Conservation (phyloP, 805 yeast species). For the Yamadazyma sp. region DNA sequence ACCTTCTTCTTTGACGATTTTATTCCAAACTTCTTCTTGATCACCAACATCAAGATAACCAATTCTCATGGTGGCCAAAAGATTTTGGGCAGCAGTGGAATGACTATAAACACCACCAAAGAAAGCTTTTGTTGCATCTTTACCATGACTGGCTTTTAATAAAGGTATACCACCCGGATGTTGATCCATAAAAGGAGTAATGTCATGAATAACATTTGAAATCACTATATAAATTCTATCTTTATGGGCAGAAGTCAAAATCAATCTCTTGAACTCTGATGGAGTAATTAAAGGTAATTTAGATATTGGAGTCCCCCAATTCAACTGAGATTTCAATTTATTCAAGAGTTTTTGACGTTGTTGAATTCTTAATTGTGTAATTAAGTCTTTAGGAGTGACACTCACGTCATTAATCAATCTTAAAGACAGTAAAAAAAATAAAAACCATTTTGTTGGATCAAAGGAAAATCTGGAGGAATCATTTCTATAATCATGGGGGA, state of each 20-base stretch:
- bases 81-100: constrained; percentile 88
- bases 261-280: constrained; percentile 40
- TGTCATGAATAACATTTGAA: constrained; percentile 90
- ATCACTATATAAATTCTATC: constrained; percentile 71
- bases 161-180: constrained; percentile 93
- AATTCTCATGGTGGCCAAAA: constrained; percentile 89
- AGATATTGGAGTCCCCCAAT: constrained; percentile 95
- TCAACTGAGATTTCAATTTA: constrained; percentile 67
- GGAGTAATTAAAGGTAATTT: constrained; percentile 67
- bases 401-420: constrained; percentile 62
- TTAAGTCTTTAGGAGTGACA: constrained; percentile 63
- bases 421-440: constrained; percentile 48
- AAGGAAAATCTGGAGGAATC: constrained; percentile 68
- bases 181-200: constrained; percentile 83
- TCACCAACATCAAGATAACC: constrained; percentile 81
- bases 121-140: constrained; percentile 91
- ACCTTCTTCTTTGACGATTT: constrained; percentile 65
- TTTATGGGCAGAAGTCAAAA: constrained; percentile 33
- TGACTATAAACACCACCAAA: constrained; percentile 94
- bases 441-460: constrained; percentile 85
- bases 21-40: constrained; percentile 80
- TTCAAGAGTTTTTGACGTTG: constrained; percentile 83
- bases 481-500: constrained; percentile 85
- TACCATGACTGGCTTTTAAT: constrained; percentile 78
- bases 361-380: constrained; percentile 50